phyloP scores from a whole-genome alignment of 2,329 filamentous ascomycete genomes.

The Ploettnerulaceae sp. region DNA sequence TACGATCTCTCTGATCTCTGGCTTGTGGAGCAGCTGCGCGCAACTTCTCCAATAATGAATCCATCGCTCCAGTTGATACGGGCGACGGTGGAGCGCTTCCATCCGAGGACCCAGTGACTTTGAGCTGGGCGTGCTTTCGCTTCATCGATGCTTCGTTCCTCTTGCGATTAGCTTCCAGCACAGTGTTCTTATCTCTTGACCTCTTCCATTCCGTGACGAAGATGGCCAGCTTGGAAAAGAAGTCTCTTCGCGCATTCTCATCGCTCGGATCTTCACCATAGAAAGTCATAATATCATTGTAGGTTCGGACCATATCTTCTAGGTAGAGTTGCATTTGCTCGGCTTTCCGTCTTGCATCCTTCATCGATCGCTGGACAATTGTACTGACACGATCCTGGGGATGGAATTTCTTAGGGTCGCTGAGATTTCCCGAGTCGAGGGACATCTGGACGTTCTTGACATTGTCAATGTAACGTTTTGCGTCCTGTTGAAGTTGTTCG shows the following conservation, averaged over 20 bases:
- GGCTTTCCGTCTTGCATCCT: constrained; percentile 90
- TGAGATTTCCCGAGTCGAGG: constrained; percentile 88
- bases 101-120: constrained; percentile 41
- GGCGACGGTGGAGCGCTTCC: constrained; percentile 56
- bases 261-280: constrained; percentile 92
- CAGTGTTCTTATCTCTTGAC: constrained; percentile 86
- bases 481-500: constrained; percentile 82
- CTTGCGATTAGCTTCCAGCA: constrained; percentile 73
- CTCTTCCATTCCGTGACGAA: constrained; percentile 96
- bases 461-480: constrained; percentile 89
- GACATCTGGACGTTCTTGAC: constrained; percentile 91
- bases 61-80: constrained; percentile 84
- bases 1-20: constrained; percentile 81
- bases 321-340: constrained; percentile 93
- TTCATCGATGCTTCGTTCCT: constrained; percentile 91
- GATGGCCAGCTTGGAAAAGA: constrained; percentile 87
- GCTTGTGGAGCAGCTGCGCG: constrained; percentile 88
- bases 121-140: constrained; percentile 72
- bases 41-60: constrained; percentile 89
- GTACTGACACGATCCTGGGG: constrained; percentile 92
- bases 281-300: constrained; percentile 93
- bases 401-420: constrained; percentile 96
- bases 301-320: constrained; percentile 85
- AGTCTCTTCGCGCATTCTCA: constrained; percentile 88
- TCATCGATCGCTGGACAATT: constrained; percentile 90